A percentile compares a stretch with the other conserved stretches of the same genome.
These are phyloP conservation scores for Phlebopus sp. DNA, from an alignment of 1,284 basidiomycete genomes.

Conservation along the genomic window DNA sequence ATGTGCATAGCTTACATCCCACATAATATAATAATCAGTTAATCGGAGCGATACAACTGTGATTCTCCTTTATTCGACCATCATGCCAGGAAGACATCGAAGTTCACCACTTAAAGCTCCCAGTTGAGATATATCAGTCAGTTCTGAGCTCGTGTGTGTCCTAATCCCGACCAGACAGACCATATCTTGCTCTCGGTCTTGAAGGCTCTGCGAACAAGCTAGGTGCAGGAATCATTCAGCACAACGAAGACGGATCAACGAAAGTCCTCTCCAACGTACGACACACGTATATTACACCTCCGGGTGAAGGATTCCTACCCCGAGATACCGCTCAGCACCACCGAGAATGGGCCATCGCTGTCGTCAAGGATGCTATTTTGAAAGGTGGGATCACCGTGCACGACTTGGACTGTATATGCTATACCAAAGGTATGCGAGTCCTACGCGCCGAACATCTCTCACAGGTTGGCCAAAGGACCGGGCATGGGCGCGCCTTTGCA, in stretches of 20 bases:
- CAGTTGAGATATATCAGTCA: constrained; percentile 28
- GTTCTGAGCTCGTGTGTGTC: constrained; percentile 5
- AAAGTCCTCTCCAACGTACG: constrained; percentile 81
- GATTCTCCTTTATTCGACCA: neutral
- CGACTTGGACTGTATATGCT: constrained; percentile 93
- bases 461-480: constrained; percentile 59
- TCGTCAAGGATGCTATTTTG: constrained; percentile 80
- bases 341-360: constrained; percentile 85
- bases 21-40: no score
- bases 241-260: constrained; percentile 67
- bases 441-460: neutral
- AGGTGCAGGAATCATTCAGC: constrained; percentile 92
- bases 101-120: constrained; percentile 33
- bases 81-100: constrained; percentile 11
- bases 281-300: constrained; percentile 98
- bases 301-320: constrained; percentile 96
- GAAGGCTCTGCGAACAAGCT: constrained; percentile 98
- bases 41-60: no score
- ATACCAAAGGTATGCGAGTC: constrained; percentile 77
- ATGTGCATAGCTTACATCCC: no score
- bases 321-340: constrained; percentile 95
- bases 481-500: constrained; percentile 98
- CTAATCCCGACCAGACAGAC: constrained; percentile 43
- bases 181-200: constrained; percentile 79
- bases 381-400: constrained; percentile 71